Base-by-base conservation (phyloP, 805 yeast species). In the Torulaspora delbrueckii region DNA sequence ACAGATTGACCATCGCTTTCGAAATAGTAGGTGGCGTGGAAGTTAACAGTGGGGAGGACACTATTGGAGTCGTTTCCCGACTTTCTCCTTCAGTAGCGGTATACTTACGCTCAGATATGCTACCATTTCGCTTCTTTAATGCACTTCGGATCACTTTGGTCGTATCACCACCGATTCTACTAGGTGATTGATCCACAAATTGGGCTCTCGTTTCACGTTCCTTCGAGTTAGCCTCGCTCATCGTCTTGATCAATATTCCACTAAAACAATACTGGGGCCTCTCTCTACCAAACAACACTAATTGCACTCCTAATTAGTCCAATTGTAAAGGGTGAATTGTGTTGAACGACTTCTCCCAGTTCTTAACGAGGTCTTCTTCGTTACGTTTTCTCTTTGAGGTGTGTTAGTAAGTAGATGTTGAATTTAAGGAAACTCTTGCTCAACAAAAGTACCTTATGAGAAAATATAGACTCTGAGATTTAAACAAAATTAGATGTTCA, bases 21-120 rank as follows among this genome's bases (percentile, higher is more conserved):
- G 96, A 82, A 10, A 91, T 87, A 0, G 89, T 79, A 2, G 96
- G 93, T 2, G 98, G 98, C 0, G 99, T 93, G 1, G 88, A 80
- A 1, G 88, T 79, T 31, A 88, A 74, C 53, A 93, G 73, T 1
- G 97, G 96, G 2, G 96, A 85, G 1, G 93, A 76, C 49, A 59
- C 60, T 12, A 57, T 52, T n/a, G 55, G 49, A 14, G 43, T 22
- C 14, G 45, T 10, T 10, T 41, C 38, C 19, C 39, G 44, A 13
- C 34, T 30, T 13, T 49, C 53, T 14, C 42, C 43, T 8, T 39
- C 47, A n/a, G 45, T 38, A 24, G 43, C 47, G 33, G 46, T 23
- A 14, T 36, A 34, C 28, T 42, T 43, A 32, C 43, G 23, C 34
- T 40, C 43, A 3, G 43, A 22, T 23, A 25, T 13, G 13, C 14